Evolutionary conservation across 192 early-diverging fungal genomes (phyloP).

Genomic region (Globomyces pollinis-pini): DNA sequence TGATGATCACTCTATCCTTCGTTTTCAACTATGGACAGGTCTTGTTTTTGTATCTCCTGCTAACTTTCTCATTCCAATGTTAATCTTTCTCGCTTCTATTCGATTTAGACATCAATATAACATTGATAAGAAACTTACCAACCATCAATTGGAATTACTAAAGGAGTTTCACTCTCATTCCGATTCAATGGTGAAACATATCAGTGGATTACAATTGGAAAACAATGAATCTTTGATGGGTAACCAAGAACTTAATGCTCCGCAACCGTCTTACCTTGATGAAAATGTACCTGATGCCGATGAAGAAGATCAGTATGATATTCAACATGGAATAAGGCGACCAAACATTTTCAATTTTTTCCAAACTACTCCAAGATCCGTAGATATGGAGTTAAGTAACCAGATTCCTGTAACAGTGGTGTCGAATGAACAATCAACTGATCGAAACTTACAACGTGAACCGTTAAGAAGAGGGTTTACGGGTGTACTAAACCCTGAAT

Average conservation of each 20-base stretch:
- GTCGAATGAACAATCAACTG: not conserved
- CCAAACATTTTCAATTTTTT: not conserved
- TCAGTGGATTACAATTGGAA: not conserved
- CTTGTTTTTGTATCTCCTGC: slow-evolving; percentile 44
- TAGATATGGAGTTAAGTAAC: not conserved
- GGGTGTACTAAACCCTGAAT: not conserved
- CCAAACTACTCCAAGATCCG: not conserved
- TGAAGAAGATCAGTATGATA: not conserved
- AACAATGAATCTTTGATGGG: not conserved
- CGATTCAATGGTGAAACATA: not conserved
- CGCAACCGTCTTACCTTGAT: not conserved
- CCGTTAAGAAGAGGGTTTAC: not conserved
- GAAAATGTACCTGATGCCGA: slow-evolving; percentile 1
- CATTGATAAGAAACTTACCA: slow-evolving; percentile 8
- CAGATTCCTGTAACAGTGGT: not conserved
- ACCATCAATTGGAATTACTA: not conserved
- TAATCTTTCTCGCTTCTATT: slow-evolving; percentile 47
- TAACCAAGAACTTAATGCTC: not conserved
- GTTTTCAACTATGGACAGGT: slow-evolving; percentile 43
- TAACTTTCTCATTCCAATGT: slow-evolving; percentile 47
- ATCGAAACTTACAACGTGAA: not conserved
- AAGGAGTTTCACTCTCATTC: not conserved
- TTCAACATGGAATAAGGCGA: not conserved
- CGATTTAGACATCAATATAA: slow-evolving; percentile 38
- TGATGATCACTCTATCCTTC: slow-evolving; percentile 18